Evolutionary conservation across 371 early-diverging fungal genomes (phyloP), one percentile per base, ranked within the genome.

Genomic region (Amoeboaphelidium occidentale): DNA sequence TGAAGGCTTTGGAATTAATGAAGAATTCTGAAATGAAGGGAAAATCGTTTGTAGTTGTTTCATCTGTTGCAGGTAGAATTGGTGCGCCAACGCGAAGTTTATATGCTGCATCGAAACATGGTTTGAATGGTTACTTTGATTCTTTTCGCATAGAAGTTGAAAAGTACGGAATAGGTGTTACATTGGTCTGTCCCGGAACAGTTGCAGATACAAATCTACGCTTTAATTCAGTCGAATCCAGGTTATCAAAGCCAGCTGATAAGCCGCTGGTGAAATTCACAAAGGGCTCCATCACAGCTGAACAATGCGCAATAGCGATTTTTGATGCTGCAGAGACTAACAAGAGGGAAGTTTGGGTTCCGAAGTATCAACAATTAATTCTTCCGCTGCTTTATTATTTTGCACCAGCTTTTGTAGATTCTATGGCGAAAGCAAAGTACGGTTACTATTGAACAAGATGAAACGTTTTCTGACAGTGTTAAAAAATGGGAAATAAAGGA

Each of bases 41-140:
- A 53, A 21, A 4, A 32, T 27, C 20, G 17, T 54, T 21, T 83
- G 63, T 83, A 1, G 75, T 84, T 23, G 68, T 86, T 2, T 82
- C 83, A 0, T 84, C 84, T 13, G 68, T 79, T 63, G 84, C 84
- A 0, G 83, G 82, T 3, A 64, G 74, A 43, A 56, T 78, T 0
- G 78, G 77, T 6, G 79, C 86, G 20, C 88, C 88, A 0, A 84
- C 86, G 10, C 71, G 88, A 6, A 66, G 77, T 2, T 59, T 88
- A 23, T 88, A 88, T 56, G 68, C 77, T 32, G 78, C 76, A 0
- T 72, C 78, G 44, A 88, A 88, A 49, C 78, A 78, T 55, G 88
- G 86, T 0, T 62, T 84, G 4, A 76, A 79, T 26, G 87, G 85
- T 0, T 88, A 79, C 59, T 87, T 87, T 62, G 73, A 76, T 44